Evolutionary conservation across 1,284 basidiomycete genomes (phyloP).

Genomic region (Porodaedalea pini): DNA sequence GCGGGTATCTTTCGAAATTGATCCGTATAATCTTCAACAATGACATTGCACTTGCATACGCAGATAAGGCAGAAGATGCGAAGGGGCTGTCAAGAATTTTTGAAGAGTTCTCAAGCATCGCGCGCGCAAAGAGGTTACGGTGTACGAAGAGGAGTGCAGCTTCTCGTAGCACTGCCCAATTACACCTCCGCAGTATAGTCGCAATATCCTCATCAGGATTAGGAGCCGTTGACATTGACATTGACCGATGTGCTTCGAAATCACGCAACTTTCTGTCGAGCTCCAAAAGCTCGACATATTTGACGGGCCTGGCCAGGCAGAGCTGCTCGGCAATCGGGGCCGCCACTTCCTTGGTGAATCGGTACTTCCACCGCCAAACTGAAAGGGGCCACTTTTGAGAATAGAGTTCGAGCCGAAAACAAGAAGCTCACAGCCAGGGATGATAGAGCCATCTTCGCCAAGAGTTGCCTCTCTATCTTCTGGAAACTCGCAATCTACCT

Average conservation of each 20-base stretch:
- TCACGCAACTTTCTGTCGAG: constrained; percentile 16
- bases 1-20: constrained; percentile 1
- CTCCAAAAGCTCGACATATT: constrained; percentile 16
- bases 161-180: background rate
- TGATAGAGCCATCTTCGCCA: constrained; percentile 3
- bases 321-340: background rate
- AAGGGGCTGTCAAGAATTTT: constrained; percentile 4
- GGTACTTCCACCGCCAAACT: too few species aligned
- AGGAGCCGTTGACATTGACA: background rate
- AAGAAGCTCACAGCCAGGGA: constrained; percentile 8
- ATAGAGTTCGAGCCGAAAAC: constrained; percentile 10
- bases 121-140: constrained; percentile 11
- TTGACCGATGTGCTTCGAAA: background rate
- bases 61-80: constrained; percentile 10
- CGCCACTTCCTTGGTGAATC: too few species aligned
- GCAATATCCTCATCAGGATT: background rate
- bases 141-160: constrained; percentile 14
- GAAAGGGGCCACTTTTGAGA: constrained; percentile 3
- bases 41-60: constrained; percentile 13
- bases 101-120: constrained; percentile 3
- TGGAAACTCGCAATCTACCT: constrained; percentile 16
- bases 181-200: background rate
- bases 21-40: constrained; percentile 6
- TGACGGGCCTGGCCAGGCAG: background rate
- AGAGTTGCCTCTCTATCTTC: constrained; percentile 8